Evolutionary conservation across 2,329 filamentous ascomycete species (phyloP).

Genomic region (Hymenoscyphus salicellus): DNA sequence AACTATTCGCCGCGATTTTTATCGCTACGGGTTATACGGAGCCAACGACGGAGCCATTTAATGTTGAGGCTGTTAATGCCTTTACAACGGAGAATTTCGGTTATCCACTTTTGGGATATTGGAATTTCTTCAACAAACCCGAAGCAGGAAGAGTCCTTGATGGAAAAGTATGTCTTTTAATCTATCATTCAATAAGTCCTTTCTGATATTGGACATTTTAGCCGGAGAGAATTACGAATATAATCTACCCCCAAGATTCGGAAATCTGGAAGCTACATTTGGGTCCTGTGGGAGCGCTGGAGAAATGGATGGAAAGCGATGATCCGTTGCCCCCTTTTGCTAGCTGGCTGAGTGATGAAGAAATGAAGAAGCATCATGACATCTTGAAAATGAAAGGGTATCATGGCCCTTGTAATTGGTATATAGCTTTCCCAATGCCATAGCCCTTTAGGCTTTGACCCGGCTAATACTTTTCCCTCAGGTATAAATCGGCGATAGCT

Average conservation of each 20-base stretch:
- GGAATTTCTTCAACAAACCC: slow-evolving; percentile 19
- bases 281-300: slow-evolving; percentile 4
- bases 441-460: background rate
- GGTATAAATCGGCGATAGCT: slow-evolving; percentile 4
- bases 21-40: slow-evolving; percentile 13
- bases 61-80: slow-evolving; percentile 14
- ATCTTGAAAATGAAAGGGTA: slow-evolving; percentile 5
- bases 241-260: background rate
- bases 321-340: background rate
- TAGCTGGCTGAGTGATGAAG: background rate
- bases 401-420: slow-evolving; percentile 7
- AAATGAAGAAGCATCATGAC: background rate
- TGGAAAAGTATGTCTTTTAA: background rate
- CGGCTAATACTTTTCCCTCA: background rate
- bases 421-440: background rate
- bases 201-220: background rate
- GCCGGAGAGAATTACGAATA: background rate
- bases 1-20: slow-evolving; percentile 14
- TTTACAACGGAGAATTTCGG: slow-evolving; percentile 14
- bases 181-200: background rate
- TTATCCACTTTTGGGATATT: slow-evolving; percentile 19
- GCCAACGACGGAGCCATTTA: slow-evolving; percentile 1
- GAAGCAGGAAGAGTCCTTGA: slow-evolving; percentile 13
- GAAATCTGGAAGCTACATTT: slow-evolving; percentile 6
- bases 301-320: background rate